Evolutionary conservation across 495 filamentous ascomycete genomes (phyloP), one percentile per base, ranked within the genome.

Genomic region (Amniculicola lignicola): DNA sequence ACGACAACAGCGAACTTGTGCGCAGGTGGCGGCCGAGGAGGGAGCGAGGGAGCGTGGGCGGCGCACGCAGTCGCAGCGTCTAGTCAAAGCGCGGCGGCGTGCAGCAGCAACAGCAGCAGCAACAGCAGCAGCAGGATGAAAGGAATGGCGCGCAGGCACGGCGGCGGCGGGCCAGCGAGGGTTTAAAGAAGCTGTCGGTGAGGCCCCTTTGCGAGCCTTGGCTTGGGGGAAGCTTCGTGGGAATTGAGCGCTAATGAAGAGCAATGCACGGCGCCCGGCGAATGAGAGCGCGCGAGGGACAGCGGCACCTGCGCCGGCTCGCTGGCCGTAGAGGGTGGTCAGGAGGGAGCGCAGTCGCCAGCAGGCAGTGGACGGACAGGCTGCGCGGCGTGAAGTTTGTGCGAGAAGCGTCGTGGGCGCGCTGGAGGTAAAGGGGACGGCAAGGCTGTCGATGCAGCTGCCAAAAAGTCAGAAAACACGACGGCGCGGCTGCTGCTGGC

Each of bases 71-170:
- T 37, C 16, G 49, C 36, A 45, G 59, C 44, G 27, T 57, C 51
- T 62, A 51, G 59, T 57, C 21, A 62, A 56, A 62, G 59, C 45
- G 54, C 43, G 36, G 58, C 58, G 40, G 47, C 18, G n/a, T n/a
- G 50, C 27, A 55, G 51, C 25, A 38, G 51, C 15, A 28, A 29
- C 18, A 24, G 24, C 36, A 31, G 37, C 15, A 41, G 16, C 12
- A 18, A 33, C 37, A n/a, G 25, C 22, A 50, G 23, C 25, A 12
- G 39, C 44, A 44, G 44, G 29, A n/a, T 33, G 45, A 38, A 21
- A 31, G 27, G 36, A n/a, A n/a, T n/a, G n/a, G n/a, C n/a, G n/a
- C 15, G 44, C 29, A 33, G 29, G 19, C 11, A 18, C 9, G 19
- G 37, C 37, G 37, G 16, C 37, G 31, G 19, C n/a, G 33, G 25